Base-by-base conservation (phyloP, 2,329 filamentous ascomycete genomes). In the Teratosphaeriaceae sp. region DNA sequence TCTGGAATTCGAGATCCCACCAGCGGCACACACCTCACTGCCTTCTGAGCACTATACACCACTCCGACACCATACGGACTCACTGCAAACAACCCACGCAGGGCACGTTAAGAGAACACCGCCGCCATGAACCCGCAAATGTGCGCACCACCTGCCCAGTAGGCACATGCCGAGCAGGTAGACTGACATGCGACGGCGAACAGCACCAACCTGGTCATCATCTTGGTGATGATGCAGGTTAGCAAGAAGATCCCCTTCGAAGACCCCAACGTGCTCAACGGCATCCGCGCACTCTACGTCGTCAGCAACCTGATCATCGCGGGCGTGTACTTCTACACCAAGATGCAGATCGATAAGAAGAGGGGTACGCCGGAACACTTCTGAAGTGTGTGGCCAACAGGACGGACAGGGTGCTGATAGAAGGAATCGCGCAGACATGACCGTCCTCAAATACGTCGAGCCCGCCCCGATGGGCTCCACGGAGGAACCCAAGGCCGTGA, bases 391-490 rank as follows among this genome's bases (percentile, higher is more conserved):
- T n/a, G n/a, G n/a, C n/a, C n/a, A n/a, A n/a, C n/a, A n/a, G n/a
- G n/a, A n/a, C n/a, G n/a, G n/a, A n/a, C n/a, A n/a, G n/a, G n/a
- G n/a, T n/a, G n/a, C n/a, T 40, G 27, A 18, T 19, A 15, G 19
- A n/a, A 22, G n/a, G 19, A n/a, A 22, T 21, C 20, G 5, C 38
- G 21, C 62, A 97, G 92, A 98, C 65, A 79, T 96, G 71, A 95
- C 89, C 19, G 95, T 92, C 2, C 82, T 98, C 64, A 97, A 98
- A 73, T 98, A 98, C 71, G 89, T 98, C 65, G 92, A 98, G 74
- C 90, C 89, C 34, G 80, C 92, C 4, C 82, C 88, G 34, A 87
- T 96, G 82, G 92, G 92, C 58, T 94, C 86, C 57, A 79, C 83
- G 61, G 92, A 97, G 69, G 89, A 96, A 71, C 83, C 85, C 65